phyloP scores from a whole-genome alignment of 192 early-diverging fungal species.

The Coemansia sp. region DNA sequence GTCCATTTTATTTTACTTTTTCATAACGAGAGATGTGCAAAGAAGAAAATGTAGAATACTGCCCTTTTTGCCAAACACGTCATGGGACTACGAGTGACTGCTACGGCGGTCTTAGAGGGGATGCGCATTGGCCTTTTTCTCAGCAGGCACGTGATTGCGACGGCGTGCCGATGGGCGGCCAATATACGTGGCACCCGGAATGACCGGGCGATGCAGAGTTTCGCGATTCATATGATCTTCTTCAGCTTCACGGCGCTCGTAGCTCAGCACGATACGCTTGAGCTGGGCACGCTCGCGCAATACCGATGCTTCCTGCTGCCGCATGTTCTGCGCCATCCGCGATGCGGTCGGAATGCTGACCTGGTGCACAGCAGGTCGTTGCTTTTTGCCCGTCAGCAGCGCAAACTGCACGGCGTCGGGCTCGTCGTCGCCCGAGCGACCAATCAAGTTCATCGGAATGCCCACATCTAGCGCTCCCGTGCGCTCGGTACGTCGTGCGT shows the following conservation, averaged over 20 bases:
- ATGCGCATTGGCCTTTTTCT: constrained; percentile 2
- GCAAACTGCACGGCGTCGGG: constrained; percentile 37
- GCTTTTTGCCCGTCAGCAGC: constrained; percentile 52
- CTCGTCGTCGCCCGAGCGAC: constrained; percentile 8
- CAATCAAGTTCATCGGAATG: constrained; percentile 75
- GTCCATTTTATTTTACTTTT: constrained; percentile 7
- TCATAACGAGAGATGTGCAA: too few relatives aligned
- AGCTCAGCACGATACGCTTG: constrained; percentile 89
- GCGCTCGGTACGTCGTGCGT: constrained; percentile 66
- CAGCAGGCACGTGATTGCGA: neutral
- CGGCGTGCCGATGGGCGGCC: constrained; percentile 18
- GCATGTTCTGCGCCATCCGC: constrained; percentile 76
- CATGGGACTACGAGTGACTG: neutral
- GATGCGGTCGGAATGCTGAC: constrained; percentile 61
- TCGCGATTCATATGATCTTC: constrained; percentile 34
- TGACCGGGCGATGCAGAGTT: constrained; percentile 2
- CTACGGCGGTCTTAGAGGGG: constrained; percentile 13
- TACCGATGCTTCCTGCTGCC: constrained; percentile 82
- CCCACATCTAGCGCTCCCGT: constrained; percentile 79
- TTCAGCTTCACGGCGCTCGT: constrained; percentile 62
- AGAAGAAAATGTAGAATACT: neutral
- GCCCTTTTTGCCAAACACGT: constrained; percentile 1
- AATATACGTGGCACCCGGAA: constrained; percentile 36
- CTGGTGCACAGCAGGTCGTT: constrained; percentile 32
- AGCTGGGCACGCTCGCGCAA: constrained; percentile 85